phyloP scores from a whole-genome alignment of 1,139 yeast genomes.

The Yamadazyma blattariae region DNA sequence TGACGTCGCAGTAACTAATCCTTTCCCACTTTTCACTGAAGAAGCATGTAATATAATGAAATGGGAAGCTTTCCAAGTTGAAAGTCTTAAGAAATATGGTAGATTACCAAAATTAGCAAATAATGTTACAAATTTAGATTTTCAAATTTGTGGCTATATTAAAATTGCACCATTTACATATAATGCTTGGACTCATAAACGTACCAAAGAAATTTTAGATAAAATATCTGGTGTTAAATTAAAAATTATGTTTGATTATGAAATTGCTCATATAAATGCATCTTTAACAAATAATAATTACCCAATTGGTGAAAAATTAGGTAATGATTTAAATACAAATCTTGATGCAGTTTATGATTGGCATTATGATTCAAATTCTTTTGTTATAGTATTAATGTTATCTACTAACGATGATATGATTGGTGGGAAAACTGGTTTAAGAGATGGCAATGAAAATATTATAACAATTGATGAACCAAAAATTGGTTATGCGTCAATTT shows the following conservation, averaged over 20 bases:
- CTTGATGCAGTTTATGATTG: conserved; percentile 17
- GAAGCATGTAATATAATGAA: conserved; percentile 32
- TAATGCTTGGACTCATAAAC: conserved; percentile 19
- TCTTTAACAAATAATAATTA: conserved; percentile 22
- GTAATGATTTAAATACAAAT: conserved; percentile 11
- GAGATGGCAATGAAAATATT: conserved; percentile 26
- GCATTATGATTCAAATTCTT: conserved; percentile 30
- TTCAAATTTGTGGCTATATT: conserved; percentile 30
- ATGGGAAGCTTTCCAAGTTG: conserved; percentile 28
- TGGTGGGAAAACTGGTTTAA: conserved; percentile 34
- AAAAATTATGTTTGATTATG: conserved; percentile 24
- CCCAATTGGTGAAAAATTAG: conserved; percentile 11
- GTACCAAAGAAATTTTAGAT: conserved; percentile 19
- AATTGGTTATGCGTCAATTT: conserved; percentile 29
- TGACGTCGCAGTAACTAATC: conserved; percentile 27
- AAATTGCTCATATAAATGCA: conserved; percentile 28
- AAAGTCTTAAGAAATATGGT: conserved; percentile 21
- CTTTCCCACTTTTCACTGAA: conserved; percentile 28
- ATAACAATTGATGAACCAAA: conserved; percentile 30
- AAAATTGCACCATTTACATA: conserved; percentile 24
- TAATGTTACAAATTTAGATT: conserved; percentile 22
- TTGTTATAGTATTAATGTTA: conserved; percentile 30
- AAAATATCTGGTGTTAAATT: conserved; percentile 22
- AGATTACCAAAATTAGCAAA: conserved; percentile 26
- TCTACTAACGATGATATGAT: conserved; percentile 26